Base-by-base conservation (phyloP, 306 rosid genomes). In the Sphenostylis stenocarpa region DNA sequence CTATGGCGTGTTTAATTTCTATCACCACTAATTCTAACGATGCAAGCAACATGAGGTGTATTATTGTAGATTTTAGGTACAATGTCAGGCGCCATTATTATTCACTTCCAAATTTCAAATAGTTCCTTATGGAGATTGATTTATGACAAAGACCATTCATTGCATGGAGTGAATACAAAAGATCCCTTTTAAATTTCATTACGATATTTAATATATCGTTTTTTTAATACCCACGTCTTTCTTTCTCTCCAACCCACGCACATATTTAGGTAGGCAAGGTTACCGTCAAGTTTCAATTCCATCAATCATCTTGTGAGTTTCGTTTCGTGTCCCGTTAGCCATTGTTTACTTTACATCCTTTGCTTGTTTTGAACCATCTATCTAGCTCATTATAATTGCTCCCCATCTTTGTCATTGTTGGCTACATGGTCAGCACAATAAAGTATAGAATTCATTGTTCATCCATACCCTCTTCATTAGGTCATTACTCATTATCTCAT, bases 331-430 rank as follows among this genome's bases (percentile, higher is more conserved):
- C 70, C 62, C 16, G 45, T 75, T 24, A 45, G 3, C 41, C 48
- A 47, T 75, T 47, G n/a, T 61, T 47, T 34, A 11, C 34, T 45
- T 44, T 17, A 75, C 24, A 62, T 49, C 3, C 16, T 21, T 34
- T 3, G 44, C 29, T 33, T 64, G 34, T 19, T 26, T 51, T 51
- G 9, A 19, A 17, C 33, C 3, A 45, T 65, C 12, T 3, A 52
- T 76, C 12, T 6, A 52, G 13, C 67, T 77, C n/a, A 39, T 21
- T 64, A 76, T 64, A 63, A 49, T 34, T 76, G 65, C 29, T 36
- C 17, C 5, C 65, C 53, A 76, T 64, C 73, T 36, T 38, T 38
- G 14, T 76, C 73, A 38, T 64, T 49, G 66, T 51, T 76, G 53
- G 63, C 79, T 13, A 48, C n/a, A 75, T 33, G 64, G 0, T 23